Base-by-base conservation (phyloP, 78 protist genomes). In the Carpediemonas membranifera region DNA sequence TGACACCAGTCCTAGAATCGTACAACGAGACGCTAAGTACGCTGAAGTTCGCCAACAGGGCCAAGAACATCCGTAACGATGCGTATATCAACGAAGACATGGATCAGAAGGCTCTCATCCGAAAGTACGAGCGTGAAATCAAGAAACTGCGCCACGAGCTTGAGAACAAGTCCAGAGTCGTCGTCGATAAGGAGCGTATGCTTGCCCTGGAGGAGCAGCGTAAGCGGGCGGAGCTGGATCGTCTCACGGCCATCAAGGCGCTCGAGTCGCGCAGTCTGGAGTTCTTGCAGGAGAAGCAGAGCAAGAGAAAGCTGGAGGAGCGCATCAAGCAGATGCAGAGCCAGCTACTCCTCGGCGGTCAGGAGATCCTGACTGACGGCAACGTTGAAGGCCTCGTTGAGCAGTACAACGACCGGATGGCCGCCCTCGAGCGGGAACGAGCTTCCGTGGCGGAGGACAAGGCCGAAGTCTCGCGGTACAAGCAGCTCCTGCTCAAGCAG, bases 1-100 rank as follows among this genome's bases (percentile, higher is more conserved):
- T 83, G 21, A 43, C 75, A 5, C 87, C 83, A 13, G 81, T 71
- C n/a, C 59, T 59, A 24, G 82, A 72, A 31, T 0, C 71, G 33
- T 77, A 62, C 60, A 24, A 13, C 7, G 87, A 83, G 79, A 28
- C 73, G 7, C 56, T 70, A 44, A 28, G 57, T 41, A 77, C 83
- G 11, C 73, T 83, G 27, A 76, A 77, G 73, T 83, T 75, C 57
- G 87, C 87, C 27, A 78, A 76, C 56, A 31, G 81, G n/a, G 87
- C 87, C n/a, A 76, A 76, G 76, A 72, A 78, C 69, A 77, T 83
- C 57, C 35, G 73, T 65, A 83, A 84, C 78, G 57, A 56, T 56
- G 87, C 81, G 18, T 21, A 7, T 7, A 69, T 82, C 62, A 82
- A 82, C 60, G 87, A 76, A 56, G 87, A 79, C 30, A 2, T 79